phyloP scores from a whole-genome alignment of 306 rosid genomes.

The Cucurbita ficifolia region DNA sequence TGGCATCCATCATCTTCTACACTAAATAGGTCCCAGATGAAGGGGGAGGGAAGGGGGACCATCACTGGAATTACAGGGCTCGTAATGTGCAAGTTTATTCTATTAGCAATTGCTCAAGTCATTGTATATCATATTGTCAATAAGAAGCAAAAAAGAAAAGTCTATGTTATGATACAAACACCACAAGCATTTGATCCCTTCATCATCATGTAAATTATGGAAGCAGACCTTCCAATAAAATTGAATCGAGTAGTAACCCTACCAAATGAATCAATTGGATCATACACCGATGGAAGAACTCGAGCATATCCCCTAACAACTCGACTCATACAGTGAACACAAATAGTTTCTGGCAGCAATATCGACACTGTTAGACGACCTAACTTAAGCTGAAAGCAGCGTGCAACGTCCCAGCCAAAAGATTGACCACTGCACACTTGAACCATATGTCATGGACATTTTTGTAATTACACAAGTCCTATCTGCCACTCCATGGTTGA shows the following conservation, averaged over 20 bases:
- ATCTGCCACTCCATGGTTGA: conserved; percentile 9
- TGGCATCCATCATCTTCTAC: neutral
- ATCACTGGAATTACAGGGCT: neutral
- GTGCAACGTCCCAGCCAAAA: conserved; percentile 11
- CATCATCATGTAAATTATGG: conserved; percentile 6
- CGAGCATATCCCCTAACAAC: conserved; percentile 2
- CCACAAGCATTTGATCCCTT: conserved; percentile 1
- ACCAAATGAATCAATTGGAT: conserved; percentile 7
- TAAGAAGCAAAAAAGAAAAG: neutral
- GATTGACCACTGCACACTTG: conserved; percentile 10
- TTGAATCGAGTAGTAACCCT: conserved; percentile 3
- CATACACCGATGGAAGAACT: conserved; percentile 1
- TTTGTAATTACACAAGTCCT: conserved; percentile 13
- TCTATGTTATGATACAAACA: conserved; percentile 4
- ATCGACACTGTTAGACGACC: conserved; percentile 11
- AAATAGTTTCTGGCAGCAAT: conserved; percentile 12
- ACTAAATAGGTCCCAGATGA: neutral
- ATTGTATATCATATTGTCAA: neutral
- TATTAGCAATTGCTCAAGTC: neutral
- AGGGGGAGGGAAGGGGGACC: neutral
- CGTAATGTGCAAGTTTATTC: neutral
- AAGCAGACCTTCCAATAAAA: conserved; percentile 1
- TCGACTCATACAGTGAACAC: conserved; percentile 12
- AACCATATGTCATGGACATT: conserved; percentile 6
- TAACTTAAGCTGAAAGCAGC: conserved; percentile 15